phyloP scores from a whole-genome alignment of 139 green algal species.

The Chlorella vulgaris region DNA sequence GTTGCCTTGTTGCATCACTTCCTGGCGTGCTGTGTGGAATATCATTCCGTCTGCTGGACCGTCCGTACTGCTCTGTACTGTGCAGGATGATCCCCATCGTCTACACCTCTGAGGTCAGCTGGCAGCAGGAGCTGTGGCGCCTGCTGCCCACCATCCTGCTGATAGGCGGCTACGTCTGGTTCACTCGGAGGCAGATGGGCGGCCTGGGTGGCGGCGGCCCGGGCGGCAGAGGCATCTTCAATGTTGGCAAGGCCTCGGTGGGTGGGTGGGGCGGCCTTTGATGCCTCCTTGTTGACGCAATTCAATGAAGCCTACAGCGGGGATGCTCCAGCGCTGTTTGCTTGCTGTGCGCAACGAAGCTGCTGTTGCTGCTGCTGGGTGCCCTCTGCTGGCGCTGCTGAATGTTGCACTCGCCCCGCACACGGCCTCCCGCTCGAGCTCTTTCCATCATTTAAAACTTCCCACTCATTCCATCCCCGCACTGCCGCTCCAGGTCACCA shows the following conservation, averaged over 20 bases:
- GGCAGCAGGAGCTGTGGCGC: slow-evolving; percentile 75
- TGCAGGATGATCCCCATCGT: slow-evolving; percentile 70
- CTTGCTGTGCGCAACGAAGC: background rate
- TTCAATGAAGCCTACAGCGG: too few species aligned
- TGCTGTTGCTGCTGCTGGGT: too few species aligned
- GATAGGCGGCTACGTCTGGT: slow-evolving; percentile 90
- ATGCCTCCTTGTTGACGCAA: too few species aligned
- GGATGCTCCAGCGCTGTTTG: too few species aligned
- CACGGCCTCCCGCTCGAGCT: too few species aligned
- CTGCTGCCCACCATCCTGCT: slow-evolving; percentile 91
- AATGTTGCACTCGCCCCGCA: too few species aligned
- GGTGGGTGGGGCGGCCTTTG: background rate
- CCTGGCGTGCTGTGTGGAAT: too few species aligned
- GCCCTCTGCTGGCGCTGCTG: too few species aligned
- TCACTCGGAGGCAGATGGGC: slow-evolving; percentile 76
- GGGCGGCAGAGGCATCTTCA: slow-evolving; percentile 84
- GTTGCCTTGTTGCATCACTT: too few species aligned
- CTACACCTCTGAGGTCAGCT: slow-evolving; percentile 78
- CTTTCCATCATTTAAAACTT: too few species aligned
- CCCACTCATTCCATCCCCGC: too few species aligned
- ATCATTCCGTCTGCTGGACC: too few species aligned
- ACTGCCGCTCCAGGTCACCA: slow-evolving; percentile 43
- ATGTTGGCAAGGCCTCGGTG: slow-evolving; percentile 85
- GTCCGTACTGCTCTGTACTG: background rate
- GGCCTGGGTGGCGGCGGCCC: slow-evolving; percentile 56